A percentile compares a stretch with the other conserved stretches of the same genome.
phyloP scores from a whole-genome alignment of 345 rosid species.

The Lepidium africanum region DNA sequence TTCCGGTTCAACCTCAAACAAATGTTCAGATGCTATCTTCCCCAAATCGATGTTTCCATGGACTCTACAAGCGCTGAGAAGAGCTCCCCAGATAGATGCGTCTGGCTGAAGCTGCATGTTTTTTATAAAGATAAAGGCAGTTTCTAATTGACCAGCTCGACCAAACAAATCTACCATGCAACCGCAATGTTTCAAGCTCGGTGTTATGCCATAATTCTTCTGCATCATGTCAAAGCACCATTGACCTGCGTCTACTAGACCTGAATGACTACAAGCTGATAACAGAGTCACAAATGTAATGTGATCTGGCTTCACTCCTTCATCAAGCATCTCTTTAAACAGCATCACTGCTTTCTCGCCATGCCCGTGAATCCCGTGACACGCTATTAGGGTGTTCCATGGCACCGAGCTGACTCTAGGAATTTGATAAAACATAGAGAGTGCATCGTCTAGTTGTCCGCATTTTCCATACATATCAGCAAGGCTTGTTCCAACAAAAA shows the following conservation, averaged over 20 bases:
- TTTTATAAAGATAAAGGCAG: slow-evolving; percentile 35
- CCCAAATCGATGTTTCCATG: slow-evolving; percentile 47
- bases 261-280: slow-evolving; percentile 63
- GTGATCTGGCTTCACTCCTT: slow-evolving; percentile 47
- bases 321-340: slow-evolving; percentile 42
- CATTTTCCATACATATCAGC: slow-evolving; percentile 60
- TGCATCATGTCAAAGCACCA: slow-evolving; percentile 47
- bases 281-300: slow-evolving; percentile 49
- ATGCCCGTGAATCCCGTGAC: slow-evolving; percentile 45
- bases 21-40: slow-evolving; percentile 35
- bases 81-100: slow-evolving; percentile 59
- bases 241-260: slow-evolving; percentile 43
- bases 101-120: slow-evolving; percentile 47
- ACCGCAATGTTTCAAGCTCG: slow-evolving; percentile 51
- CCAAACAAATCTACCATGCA: slow-evolving; percentile 66
- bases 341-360: slow-evolving; percentile 41
- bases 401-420: slow-evolving; percentile 40
- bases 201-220: slow-evolving; percentile 34
- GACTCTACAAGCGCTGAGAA: slow-evolving; percentile 45
- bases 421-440: slow-evolving; percentile 36
- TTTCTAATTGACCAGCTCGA: slow-evolving; percentile 44
- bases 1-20: slow-evolving; percentile 44
- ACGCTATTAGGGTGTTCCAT: slow-evolving; percentile 57
- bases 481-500: slow-evolving; percentile 48
- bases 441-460: slow-evolving; percentile 44